phyloP scores from a whole-genome alignment of 441 rosid genomes.

The Euphorbia celastroides region DNA sequence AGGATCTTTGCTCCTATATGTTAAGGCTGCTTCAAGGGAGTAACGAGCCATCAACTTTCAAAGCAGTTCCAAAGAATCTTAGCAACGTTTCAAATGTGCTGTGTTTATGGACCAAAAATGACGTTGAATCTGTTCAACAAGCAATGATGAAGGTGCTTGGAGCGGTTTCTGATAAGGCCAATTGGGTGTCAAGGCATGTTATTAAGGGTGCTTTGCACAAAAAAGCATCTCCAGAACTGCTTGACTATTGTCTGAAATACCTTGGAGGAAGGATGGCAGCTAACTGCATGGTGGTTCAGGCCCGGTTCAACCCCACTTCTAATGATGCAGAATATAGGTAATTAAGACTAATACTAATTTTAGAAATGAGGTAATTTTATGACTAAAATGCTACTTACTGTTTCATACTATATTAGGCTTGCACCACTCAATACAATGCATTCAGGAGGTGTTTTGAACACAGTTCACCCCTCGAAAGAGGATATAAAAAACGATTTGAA shows the following conservation, averaged over 20 bases:
- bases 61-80: conserved; percentile 12
- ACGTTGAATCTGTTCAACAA: conserved; percentile 45
- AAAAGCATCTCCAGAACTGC: conserved; percentile 47
- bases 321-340: conserved; percentile 61
- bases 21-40: conserved; percentile 33
- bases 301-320: conserved; percentile 30
- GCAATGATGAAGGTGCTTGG: conserved; percentile 43
- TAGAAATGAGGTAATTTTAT: background rate
- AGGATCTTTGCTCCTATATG: conserved; percentile 55
- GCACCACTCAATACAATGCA: conserved; percentile 22
- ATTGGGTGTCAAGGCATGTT: conserved; percentile 50
- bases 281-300: conserved; percentile 38
- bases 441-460: conserved; percentile 21
- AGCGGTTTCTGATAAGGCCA: conserved; percentile 28
- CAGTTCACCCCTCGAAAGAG: conserved; percentile 34
- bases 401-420: conserved; percentile 35
- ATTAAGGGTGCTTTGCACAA: conserved; percentile 50
- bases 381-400: background rate
- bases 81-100: conserved; percentile 17
- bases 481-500: conserved; percentile 43
- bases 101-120: conserved; percentile 47
- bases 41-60: conserved; percentile 8
- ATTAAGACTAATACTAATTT: background rate
- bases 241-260: conserved; percentile 63
- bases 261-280: conserved; percentile 36